Evolutionary conservation across 169 alveolate genomes (phyloP).

Genomic region (Plasmodium knowlesi): DNA sequence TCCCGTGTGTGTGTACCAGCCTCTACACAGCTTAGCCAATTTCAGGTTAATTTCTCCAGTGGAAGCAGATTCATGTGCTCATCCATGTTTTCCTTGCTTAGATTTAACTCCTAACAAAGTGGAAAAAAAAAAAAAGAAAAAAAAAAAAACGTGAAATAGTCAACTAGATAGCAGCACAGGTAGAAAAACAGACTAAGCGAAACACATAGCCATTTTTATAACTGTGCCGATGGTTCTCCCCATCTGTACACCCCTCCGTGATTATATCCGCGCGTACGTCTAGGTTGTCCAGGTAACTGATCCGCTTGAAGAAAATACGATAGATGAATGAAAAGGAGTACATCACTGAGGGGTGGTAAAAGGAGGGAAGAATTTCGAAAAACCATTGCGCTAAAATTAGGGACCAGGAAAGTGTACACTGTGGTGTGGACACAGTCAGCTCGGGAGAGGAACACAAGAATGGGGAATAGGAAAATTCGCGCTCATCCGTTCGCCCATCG

Average conservation of each 20-base stretch:
- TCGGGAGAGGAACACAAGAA: neutral
- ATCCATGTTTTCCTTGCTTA: conserved; percentile 24
- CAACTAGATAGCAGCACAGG: neutral
- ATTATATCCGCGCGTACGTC: conserved; percentile 10
- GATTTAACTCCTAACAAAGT: conserved; percentile 2
- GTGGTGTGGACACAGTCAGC: neutral
- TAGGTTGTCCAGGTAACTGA: conserved; percentile 37
- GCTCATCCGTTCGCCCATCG: neutral
- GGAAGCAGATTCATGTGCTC: conserved; percentile 48
- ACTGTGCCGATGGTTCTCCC: neutral
- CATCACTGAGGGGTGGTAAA: conserved; percentile 24
- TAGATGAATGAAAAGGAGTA: conserved; percentile 37
- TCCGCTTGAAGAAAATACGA: conserved; percentile 32
- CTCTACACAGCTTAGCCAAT: neutral
- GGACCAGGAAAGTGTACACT: neutral
- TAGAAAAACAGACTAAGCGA: neutral
- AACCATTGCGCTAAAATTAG: neutral
- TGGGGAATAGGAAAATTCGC: neutral
- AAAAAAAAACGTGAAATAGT: neutral
- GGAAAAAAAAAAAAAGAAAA: neutral
- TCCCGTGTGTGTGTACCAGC: neutral
- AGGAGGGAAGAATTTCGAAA: neutral
- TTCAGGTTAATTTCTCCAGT: conserved; percentile 28
- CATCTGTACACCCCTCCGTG: neutral
- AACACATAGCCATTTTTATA: neutral